phyloP scores from a whole-genome alignment of 192 early-diverging fungal species.

The Cladochytrium replicatum region DNA sequence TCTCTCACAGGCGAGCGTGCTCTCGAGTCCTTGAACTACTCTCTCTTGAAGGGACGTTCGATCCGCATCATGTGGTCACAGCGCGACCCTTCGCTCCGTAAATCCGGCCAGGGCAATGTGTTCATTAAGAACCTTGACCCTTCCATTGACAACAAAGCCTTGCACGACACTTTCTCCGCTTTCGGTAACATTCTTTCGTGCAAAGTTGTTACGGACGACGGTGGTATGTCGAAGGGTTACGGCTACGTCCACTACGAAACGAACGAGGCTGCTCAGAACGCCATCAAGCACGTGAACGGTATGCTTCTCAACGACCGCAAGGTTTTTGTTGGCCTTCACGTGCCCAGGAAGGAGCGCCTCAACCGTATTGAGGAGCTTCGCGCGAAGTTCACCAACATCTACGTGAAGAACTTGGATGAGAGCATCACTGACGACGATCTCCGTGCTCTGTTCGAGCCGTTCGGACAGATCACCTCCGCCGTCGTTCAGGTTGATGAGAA shows the following conservation, averaged over 20 bases:
- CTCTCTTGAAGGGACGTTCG: conserved; percentile 82
- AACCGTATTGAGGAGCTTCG: conserved; percentile 79
- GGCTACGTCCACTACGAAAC: conserved; percentile 99
- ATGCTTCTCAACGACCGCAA: conserved; percentile 99
- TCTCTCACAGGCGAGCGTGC: conserved; percentile 67
- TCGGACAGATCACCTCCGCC: conserved; percentile 76
- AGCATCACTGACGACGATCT: conserved; percentile 75
- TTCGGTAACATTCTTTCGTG: conserved; percentile 95
- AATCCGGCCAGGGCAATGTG: conserved; percentile 88
- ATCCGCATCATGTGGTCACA: conserved; percentile 99
- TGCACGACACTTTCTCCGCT: conserved; percentile 96
- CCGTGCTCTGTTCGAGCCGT: conserved; percentile 62
- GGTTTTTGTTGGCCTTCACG: conserved; percentile 91
- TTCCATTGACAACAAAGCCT: conserved; percentile 97
- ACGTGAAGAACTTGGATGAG: conserved; percentile 88
- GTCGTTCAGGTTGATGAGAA: conserved; percentile 64
- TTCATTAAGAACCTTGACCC: conserved; percentile 99
- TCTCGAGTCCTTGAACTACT: conserved; percentile 91
- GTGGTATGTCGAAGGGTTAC: conserved; percentile 78
- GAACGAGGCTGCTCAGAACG: conserved; percentile 79
- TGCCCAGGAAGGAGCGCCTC: conserved; percentile 85
- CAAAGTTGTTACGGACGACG: conserved; percentile 88
- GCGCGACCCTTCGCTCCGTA: conserved; percentile 91
- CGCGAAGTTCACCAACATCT: conserved; percentile 94
- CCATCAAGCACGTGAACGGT: conserved; percentile 97